Conservation (phyloP, 345 rosid species). For the Pugionium dolabratum region DNA sequence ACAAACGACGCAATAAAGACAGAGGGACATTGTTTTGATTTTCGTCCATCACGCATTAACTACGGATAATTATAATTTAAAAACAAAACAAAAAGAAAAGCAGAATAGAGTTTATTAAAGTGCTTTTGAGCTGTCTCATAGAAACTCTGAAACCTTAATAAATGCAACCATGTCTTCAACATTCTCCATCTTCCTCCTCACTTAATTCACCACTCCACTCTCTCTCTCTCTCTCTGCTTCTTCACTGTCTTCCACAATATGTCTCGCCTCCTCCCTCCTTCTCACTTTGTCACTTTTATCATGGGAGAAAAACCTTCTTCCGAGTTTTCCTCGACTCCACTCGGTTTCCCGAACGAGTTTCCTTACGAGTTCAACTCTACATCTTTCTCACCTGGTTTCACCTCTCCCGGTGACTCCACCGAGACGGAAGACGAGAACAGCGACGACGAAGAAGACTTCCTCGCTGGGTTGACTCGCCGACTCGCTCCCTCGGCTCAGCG, state of each 20-base stretch:
- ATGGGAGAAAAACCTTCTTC: conserved; percentile 10
- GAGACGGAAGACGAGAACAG: conserved; percentile 47
- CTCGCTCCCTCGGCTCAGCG: conserved; percentile 61
- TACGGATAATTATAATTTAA: conserved; percentile 25
- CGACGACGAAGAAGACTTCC: conserved; percentile 75
- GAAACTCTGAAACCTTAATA: conserved; percentile 48
- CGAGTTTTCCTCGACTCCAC: conserved; percentile 35
- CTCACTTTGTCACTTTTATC: conserved; percentile 4
- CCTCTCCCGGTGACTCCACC: conserved; percentile 63
- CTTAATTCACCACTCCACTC: not conserved
- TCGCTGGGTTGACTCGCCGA: conserved; percentile 66
- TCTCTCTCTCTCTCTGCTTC: conserved; percentile 4
- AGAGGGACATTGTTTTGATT: conserved; percentile 26
- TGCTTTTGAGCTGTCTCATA: conserved; percentile 46
- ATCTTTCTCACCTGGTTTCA: conserved; percentile 40
- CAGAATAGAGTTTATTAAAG: conserved; percentile 26
- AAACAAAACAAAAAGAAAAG: not conserved
- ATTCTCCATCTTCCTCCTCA: conserved; percentile 40
- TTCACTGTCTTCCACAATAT: not conserved
- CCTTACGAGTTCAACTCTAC: conserved; percentile 64
- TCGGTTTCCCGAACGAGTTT: conserved; percentile 57
- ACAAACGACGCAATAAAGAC: conserved; percentile 23
- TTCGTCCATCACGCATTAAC: conserved; percentile 44
- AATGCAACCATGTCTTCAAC: conserved; percentile 41
- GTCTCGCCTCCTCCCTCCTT: conserved; percentile 18